These are phyloP conservation scores for Glarea lozoyensis DNA, from an alignment of 495 filamentous ascomycete species.

Conservation along the genomic window DNA sequence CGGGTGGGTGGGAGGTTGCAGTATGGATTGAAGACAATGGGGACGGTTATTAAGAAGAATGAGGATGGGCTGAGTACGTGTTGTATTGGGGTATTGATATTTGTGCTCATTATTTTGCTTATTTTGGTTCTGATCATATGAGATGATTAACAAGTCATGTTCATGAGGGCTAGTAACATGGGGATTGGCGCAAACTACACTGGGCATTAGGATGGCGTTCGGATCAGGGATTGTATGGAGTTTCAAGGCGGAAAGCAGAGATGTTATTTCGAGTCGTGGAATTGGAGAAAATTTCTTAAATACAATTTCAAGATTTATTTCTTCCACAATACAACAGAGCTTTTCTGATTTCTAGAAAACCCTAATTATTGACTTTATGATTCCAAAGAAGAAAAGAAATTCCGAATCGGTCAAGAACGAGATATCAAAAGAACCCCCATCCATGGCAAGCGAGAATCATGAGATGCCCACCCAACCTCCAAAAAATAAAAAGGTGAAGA, in stretches of 20 bases:
- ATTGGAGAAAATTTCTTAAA: conserved; percentile 1
- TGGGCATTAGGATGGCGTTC: conserved; percentile 5
- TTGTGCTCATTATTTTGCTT: conserved; percentile 76
- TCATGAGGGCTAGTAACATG: not conserved
- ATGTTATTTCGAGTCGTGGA: too few relatives aligned
- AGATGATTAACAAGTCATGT: not conserved
- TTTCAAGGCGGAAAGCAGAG: too few relatives aligned
- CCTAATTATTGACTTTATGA: too few relatives aligned
- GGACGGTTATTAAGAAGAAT: conserved; percentile 78
- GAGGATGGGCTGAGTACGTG: conserved; percentile 88
- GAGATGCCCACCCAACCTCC: too few relatives aligned
- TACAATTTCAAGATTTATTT: too few relatives aligned
- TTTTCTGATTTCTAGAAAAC: too few relatives aligned
- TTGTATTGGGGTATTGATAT: conserved; percentile 80
- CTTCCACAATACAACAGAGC: too few relatives aligned
- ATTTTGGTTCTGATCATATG: conserved; percentile 54
- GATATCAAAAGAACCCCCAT: too few relatives aligned
- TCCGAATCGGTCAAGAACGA: too few relatives aligned
- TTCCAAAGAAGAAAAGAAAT: too few relatives aligned
- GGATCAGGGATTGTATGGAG: not conserved
- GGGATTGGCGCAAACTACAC: not conserved
- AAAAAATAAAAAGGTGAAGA: too few relatives aligned
- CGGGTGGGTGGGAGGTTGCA: conserved; percentile 78
- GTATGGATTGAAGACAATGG: conserved; percentile 77
- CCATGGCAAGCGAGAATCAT: too few relatives aligned